Evolutionary conservation across 306 rosid species (phyloP).

Genomic region (Casuarina cunninghamiana): DNA sequence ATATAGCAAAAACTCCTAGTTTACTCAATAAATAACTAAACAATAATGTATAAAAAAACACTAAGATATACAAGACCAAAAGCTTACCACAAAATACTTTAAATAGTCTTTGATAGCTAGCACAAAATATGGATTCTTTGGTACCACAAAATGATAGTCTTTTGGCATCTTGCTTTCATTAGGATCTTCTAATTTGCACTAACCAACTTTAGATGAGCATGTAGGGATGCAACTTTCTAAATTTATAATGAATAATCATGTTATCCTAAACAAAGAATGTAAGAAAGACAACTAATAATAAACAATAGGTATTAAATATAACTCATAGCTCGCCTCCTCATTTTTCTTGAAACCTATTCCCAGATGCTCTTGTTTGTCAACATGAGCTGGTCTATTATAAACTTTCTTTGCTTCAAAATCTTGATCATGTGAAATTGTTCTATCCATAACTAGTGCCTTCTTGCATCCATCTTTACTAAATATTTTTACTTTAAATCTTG

Average conservation of each 20-base stretch:
- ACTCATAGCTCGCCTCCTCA: not conserved
- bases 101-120: too few relatives aligned
- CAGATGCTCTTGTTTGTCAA: not conserved
- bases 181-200: not conserved
- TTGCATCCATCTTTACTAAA: slow-evolving; percentile 9
- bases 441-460: not conserved
- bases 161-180: not conserved
- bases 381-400: not conserved
- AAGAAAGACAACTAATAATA: not conserved
- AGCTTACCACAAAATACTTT: not conserved
- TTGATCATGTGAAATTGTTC: not conserved
- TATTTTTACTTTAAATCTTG: not conserved
- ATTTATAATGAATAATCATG: not conserved
- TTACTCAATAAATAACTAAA: too few relatives aligned
- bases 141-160: not conserved
- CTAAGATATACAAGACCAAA: not conserved
- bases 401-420: not conserved
- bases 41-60: too few relatives aligned
- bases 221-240: not conserved
- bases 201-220: not conserved
- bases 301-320: not conserved
- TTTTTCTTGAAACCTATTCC: not conserved
- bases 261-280: not conserved
- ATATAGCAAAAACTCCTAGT: too few relatives aligned
- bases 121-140: not conserved